Base-by-base conservation (phyloP, 2,329 filamentous ascomycete species). In the Hypoxylon rubiginosum region DNA sequence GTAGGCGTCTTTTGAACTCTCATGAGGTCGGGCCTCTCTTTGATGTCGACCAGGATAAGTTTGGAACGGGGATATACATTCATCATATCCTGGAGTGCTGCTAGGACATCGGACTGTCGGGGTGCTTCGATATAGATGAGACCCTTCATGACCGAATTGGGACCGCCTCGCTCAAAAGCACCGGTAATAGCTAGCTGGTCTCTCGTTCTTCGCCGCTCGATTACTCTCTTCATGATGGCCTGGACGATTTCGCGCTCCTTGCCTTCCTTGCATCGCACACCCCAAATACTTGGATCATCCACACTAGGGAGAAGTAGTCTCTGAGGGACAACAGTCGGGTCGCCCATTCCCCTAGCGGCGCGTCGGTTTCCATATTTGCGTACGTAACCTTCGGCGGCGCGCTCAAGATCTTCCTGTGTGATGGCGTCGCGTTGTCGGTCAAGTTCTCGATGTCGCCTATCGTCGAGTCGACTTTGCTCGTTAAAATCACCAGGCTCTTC, bases 21-120 rank as follows among this genome's bases (percentile, higher is more conserved):
- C 17, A 99, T 85, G n/a, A 99, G 86, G 79, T 98, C 96, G 1
- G 96, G 95, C 90, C 97, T 97, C 80, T 99, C 96, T 79, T 97
- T 97, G 74, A 98, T 94, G 52, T 96, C 93, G 45, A 99, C 93
- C 55, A 98, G 84, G 48, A 94, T 88, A 82, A 96, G 91, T 79
- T 94, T 96, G 28, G 89, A 91, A 61, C 93, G 90, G 58, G 95
- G 92, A 78, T 97, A 99, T 39, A 97, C 92, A 75, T 97, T 94
- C 66, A 93, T 88, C 75, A 99, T 88, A 45, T 91, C 92, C 67
- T 97, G 92, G 45, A 97, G 84, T 7, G 93, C 92, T 56, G 90
- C 85, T 74, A 94, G 83, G 71, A 98, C 93, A 79, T 97, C 94
- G 49, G 92, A 92, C 77, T 96, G 92, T 67, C 92, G 89, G 72